Evolutionary conservation across 192 early-diverging fungal genomes (phyloP).

Genomic region (Umbelopsis sp.): DNA sequence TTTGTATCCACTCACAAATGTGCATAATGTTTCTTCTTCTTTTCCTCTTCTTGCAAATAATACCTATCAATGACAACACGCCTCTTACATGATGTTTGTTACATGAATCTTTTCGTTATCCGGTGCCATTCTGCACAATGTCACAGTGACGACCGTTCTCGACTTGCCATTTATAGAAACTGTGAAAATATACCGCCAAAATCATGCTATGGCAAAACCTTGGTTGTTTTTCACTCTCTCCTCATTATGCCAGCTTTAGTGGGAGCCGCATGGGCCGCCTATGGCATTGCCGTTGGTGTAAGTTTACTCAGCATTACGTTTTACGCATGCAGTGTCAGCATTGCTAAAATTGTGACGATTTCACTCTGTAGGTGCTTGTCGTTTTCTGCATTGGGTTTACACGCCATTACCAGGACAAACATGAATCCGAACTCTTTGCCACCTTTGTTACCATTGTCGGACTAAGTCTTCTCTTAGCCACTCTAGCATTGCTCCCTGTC

Average conservation of each 20-base stretch:
- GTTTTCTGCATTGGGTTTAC: constrained; percentile 52
- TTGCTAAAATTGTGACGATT: not conserved
- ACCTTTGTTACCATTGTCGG: constrained; percentile 52
- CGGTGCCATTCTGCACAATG: too few relatives aligned
- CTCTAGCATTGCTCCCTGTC: constrained; percentile 54
- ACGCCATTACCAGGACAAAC: constrained; percentile 52
- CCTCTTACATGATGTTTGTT: too few relatives aligned
- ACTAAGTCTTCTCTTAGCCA: constrained; percentile 50
- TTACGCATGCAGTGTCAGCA: not conserved
- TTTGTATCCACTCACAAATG: too few relatives aligned
- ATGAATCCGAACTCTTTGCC: constrained; percentile 54
- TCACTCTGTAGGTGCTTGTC: constrained; percentile 41
- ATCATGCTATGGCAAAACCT: too few relatives aligned
- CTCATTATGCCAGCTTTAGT: constrained; percentile 36
- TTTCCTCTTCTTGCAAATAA: too few relatives aligned
- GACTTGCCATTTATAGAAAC: too few relatives aligned
- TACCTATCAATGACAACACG: too few relatives aligned
- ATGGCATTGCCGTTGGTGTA: constrained; percentile 50
- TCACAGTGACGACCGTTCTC: too few relatives aligned
- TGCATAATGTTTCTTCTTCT: too few relatives aligned
- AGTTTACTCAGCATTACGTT: not conserved
- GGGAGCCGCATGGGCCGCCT: constrained; percentile 50
- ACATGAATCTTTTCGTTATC: too few relatives aligned
- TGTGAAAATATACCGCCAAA: too few relatives aligned
- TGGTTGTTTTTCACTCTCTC: not conserved